Percentiles rank a stretch among this genome's conserved stretches.
Evolutionary conservation across 2,329 filamentous ascomycete species (phyloP).

Genomic region (Aspergillus tubingensis): DNA sequence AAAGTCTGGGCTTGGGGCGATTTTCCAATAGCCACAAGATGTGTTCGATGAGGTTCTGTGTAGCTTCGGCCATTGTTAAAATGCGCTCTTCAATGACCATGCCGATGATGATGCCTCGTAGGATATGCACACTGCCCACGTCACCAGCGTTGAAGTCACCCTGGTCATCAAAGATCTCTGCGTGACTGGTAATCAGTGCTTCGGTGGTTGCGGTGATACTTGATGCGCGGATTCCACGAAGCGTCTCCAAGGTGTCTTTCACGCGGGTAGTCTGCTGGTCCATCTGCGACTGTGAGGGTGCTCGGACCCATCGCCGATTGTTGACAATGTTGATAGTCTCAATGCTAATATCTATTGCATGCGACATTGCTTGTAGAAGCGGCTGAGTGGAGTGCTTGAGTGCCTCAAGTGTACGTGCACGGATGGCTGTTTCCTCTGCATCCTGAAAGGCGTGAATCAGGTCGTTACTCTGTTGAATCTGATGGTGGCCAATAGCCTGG

Average conservation of each 20-base stretch:
- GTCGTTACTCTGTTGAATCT: constrained; percentile 32
- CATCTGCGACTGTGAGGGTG: constrained; percentile 15
- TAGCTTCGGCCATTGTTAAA: constrained; percentile 24
- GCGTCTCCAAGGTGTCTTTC: constrained; percentile 20
- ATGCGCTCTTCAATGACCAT: constrained; percentile 53
- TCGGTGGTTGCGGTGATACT: neutral
- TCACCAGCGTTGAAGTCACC: constrained; percentile 4
- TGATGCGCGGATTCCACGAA: constrained; percentile 28
- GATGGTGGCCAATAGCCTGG: neutral
- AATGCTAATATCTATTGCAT: constrained; percentile 29
- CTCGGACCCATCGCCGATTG: constrained; percentile 29
- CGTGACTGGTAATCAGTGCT: neutral
- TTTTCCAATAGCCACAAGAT: constrained; percentile 41
- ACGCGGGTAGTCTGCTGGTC: constrained; percentile 14
- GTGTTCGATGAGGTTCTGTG: constrained; percentile 35
- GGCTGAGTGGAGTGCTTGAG: constrained; percentile 37
- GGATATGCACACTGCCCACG: constrained; percentile 21
- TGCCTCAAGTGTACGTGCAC: constrained; percentile 28
- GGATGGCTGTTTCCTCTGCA: constrained; percentile 30
- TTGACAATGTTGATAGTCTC: constrained; percentile 35
- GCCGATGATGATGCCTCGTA: constrained; percentile 47
- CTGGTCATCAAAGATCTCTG: constrained; percentile 31
- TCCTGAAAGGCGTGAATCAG: constrained; percentile 43
- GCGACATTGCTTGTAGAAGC: constrained; percentile 23
- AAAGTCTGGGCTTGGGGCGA: constrained; percentile 41